phyloP scores from a whole-genome alignment of 2,329 filamentous ascomycete species.

The Pestalotiopsis sp. region DNA sequence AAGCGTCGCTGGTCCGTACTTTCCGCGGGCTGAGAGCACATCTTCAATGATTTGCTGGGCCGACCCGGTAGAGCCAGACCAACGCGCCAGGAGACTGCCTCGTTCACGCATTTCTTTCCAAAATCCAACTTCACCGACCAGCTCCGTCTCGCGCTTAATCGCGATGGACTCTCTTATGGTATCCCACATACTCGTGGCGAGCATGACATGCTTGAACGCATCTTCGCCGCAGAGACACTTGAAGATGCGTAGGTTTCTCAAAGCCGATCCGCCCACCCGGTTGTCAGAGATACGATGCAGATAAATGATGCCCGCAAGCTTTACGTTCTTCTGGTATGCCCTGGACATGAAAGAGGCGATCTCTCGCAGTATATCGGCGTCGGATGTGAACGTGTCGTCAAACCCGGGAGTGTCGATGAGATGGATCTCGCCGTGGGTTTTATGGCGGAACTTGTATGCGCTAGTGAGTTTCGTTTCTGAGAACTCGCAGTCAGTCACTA shows the following conservation, averaged over 20 bases:
- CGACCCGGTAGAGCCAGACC: background rate
- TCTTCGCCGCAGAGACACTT: background rate
- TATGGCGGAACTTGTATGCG: background rate
- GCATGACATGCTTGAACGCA: background rate
- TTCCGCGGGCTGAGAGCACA: background rate
- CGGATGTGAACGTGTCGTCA: background rate
- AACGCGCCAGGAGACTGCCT: background rate
- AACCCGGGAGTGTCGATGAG: background rate
- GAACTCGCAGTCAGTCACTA: background rate
- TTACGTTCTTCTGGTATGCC: background rate
- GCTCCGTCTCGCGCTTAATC: background rate
- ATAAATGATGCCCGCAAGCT: background rate
- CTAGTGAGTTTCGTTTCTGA: background rate
- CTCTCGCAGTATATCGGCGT: background rate
- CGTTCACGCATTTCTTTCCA: background rate
- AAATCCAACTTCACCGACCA: background rate
- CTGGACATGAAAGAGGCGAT: background rate
- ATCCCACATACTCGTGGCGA: background rate
- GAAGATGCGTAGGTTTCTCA: background rate
- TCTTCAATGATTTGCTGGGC: background rate
- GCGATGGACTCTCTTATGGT: background rate
- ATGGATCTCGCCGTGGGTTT: background rate
- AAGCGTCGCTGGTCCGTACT: background rate
- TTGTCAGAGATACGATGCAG: background rate
- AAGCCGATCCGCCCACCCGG: background rate